Percentiles rank a stretch among this genome's conserved stretches.
phyloP scores from a whole-genome alignment of 2,329 filamentous ascomycete species.

The Drechslerella coelobrocha region DNA sequence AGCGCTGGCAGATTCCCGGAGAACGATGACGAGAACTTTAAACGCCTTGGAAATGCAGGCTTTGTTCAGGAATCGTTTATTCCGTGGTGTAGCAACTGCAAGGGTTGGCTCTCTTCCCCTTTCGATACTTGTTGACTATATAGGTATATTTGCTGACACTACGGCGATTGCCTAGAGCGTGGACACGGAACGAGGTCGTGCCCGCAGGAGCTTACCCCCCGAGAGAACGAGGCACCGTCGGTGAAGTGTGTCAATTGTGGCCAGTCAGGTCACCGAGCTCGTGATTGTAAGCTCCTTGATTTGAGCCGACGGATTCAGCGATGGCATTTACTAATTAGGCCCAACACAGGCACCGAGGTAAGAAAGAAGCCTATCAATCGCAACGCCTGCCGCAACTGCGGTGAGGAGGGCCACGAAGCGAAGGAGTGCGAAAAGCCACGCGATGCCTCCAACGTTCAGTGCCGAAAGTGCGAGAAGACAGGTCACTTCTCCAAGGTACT shows the following conservation, averaged over 20 bases:
- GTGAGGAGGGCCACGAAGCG: slow-evolving; percentile 53
- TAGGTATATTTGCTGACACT: neutral
- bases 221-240: slow-evolving; percentile 30
- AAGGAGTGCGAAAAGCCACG: slow-evolving; percentile 64
- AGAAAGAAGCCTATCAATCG: slow-evolving; percentile 54
- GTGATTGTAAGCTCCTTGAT: slow-evolving; percentile 63
- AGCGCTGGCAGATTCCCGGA: slow-evolving; percentile 69
- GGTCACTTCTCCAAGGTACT: slow-evolving; percentile 45
- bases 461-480: slow-evolving; percentile 61
- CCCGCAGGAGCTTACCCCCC: slow-evolving; percentile 51
- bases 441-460: slow-evolving; percentile 68
- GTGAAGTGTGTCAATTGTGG: slow-evolving; percentile 72
- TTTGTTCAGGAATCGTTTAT: slow-evolving; percentile 68
- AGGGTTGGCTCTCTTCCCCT: slow-evolving; percentile 53
- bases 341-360: slow-evolving; percentile 60
- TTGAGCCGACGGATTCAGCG: too few relatives aligned
- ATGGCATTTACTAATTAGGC: too few relatives aligned
- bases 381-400: slow-evolving; percentile 54
- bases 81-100: slow-evolving; percentile 70
- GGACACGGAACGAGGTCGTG: slow-evolving; percentile 71
- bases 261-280: slow-evolving; percentile 69
- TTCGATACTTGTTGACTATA: neutral
- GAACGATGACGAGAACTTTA: slow-evolving; percentile 66
- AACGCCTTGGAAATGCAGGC: slow-evolving; percentile 71
- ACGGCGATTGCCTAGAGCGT: slow-evolving; percentile 60